Base-by-base conservation (phyloP, 2,329 filamentous ascomycete genomes). In the Trichoderma citrinoviride region DNA sequence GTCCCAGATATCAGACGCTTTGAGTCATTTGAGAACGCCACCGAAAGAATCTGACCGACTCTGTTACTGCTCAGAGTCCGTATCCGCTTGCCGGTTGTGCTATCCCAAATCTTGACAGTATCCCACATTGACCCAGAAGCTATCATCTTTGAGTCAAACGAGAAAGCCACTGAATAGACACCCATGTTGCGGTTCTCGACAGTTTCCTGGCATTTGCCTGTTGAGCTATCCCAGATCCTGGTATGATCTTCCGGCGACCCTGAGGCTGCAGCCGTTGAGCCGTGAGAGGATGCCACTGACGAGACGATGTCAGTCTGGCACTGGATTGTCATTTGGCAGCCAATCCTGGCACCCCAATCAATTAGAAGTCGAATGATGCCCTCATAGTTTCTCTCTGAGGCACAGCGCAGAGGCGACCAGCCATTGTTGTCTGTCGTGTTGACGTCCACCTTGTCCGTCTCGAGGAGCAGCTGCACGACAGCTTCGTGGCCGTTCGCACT, bases 11-110 rank as follows among this genome's bases (percentile, higher is more conserved):
- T 14, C 5, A 55, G 2, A 10, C 25, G 3, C 23, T 17, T 23
- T 43, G 55, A 44, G 6, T 57, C 10, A 7, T 46, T 25, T 0
- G 55, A 58, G 5, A 58, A 58, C 5, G 43, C 29, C 10, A 58
- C 55, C 15, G 7, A 57, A 17, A 0, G 1, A 7, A 46, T n/a
- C 7, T 27, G 25, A 37, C 1, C 0, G 3, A 8, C 17, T 0
- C 1, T 17, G 14, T 49, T 19, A 7, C 12, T 19, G 0, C 6
- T 1, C 0, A 27, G 2, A 6, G 15, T 19, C 1, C 3, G 17
- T 3, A 7, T 6, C 3, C 21, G 2, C 7, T 10, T 1, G 6
- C 56, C 56, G 2, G 56, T 49, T 4, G 43, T 19, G 3, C 7
- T 2, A 8, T 58, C 41, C 41, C 54, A 57, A 5, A 57, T 23